phyloP scores from a whole-genome alignment of 1,139 yeast species.

The Blastobotrys capitulatus region DNA sequence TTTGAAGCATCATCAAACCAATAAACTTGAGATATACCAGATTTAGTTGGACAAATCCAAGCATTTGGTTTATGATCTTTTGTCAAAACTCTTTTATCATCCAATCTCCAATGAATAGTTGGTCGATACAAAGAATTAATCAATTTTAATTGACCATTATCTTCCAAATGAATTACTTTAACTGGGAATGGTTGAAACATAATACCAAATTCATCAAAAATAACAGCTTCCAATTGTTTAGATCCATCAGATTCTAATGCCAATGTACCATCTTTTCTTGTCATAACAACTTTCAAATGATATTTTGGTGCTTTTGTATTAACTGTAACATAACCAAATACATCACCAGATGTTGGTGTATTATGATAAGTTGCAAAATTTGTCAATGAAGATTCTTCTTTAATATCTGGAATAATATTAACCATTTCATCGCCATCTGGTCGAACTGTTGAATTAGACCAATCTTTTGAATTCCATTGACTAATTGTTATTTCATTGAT shows the following conservation, averaged over 20 bases:
- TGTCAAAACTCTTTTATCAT: slow-evolving; percentile 11
- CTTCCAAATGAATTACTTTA: slow-evolving; percentile 20
- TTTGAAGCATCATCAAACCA: slow-evolving; percentile 1
- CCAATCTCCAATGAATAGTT: slow-evolving; percentile 21
- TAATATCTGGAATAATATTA: background rate
- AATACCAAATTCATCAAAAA: slow-evolving; percentile 25
- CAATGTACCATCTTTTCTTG: slow-evolving; percentile 24
- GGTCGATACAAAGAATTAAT: slow-evolving; percentile 17
- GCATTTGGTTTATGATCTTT: slow-evolving; percentile 7
- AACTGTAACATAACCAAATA: slow-evolving; percentile 24
- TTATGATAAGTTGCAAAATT: background rate
- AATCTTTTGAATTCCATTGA: slow-evolving; percentile 4
- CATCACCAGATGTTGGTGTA: slow-evolving; percentile 20
- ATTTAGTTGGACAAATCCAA: slow-evolving; percentile 14
- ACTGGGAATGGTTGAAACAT: slow-evolving; percentile 28
- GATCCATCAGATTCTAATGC: slow-evolving; percentile 19
- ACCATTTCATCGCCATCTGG: slow-evolving; percentile 10
- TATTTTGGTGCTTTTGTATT: slow-evolving; percentile 16
- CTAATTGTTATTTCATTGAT: background rate
- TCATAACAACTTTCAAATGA: slow-evolving; percentile 20
- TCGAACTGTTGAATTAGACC: background rate
- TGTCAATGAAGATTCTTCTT: no score
- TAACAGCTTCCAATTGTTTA: slow-evolving; percentile 22
- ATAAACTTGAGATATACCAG: background rate
- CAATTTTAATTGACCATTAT: slow-evolving; percentile 14